Evolutionary conservation across 2,329 filamentous ascomycete species (phyloP).

Genomic region (Phaeosphaeria sp.): DNA sequence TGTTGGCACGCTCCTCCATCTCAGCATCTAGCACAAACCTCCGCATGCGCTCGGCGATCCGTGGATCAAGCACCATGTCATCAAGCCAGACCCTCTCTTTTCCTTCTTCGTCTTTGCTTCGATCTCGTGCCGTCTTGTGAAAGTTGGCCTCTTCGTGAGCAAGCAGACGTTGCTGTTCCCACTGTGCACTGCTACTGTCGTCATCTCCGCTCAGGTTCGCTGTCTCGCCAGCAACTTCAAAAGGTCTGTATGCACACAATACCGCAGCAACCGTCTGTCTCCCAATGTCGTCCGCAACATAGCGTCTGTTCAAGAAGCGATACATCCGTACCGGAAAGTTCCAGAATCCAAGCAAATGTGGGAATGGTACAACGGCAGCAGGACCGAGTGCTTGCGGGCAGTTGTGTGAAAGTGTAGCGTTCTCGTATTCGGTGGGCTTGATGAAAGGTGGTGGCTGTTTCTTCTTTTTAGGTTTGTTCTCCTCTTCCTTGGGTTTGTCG

Average conservation of each 20-base stretch:
- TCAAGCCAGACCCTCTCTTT: slow-evolving; percentile 73
- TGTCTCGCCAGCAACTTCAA: slow-evolving; percentile 33
- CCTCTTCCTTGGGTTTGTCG: slow-evolving; percentile 45
- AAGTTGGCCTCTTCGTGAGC: slow-evolving; percentile 78
- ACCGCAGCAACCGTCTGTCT: slow-evolving; percentile 87
- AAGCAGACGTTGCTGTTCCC: slow-evolving; percentile 71
- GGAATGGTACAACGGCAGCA: slow-evolving; percentile 75
- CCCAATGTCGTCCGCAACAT: slow-evolving; percentile 86
- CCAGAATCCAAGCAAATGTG: slow-evolving; percentile 89
- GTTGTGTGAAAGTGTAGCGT: slow-evolving; percentile 67
- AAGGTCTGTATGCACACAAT: slow-evolving; percentile 64
- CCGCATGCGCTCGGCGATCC: slow-evolving; percentile 80
- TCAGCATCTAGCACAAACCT: slow-evolving; percentile 73
- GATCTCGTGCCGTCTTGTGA: slow-evolving; percentile 76
- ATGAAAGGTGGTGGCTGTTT: slow-evolving; percentile 72
- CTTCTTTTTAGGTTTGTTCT: slow-evolving; percentile 56
- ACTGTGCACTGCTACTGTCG: slow-evolving; percentile 43
- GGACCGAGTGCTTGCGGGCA: slow-evolving; percentile 77
- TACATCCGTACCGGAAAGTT: slow-evolving; percentile 87
- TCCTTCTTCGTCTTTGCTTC: slow-evolving; percentile 55
- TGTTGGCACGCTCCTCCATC: slow-evolving; percentile 69
- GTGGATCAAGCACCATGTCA: slow-evolving; percentile 75
- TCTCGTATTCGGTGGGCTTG: slow-evolving; percentile 76
- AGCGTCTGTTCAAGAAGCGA: slow-evolving; percentile 84
- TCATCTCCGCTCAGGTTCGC: slow-evolving; percentile 37